Conservation (phyloP, 2,329 filamentous ascomycete species). For the Xylariaceae sp. region DNA sequence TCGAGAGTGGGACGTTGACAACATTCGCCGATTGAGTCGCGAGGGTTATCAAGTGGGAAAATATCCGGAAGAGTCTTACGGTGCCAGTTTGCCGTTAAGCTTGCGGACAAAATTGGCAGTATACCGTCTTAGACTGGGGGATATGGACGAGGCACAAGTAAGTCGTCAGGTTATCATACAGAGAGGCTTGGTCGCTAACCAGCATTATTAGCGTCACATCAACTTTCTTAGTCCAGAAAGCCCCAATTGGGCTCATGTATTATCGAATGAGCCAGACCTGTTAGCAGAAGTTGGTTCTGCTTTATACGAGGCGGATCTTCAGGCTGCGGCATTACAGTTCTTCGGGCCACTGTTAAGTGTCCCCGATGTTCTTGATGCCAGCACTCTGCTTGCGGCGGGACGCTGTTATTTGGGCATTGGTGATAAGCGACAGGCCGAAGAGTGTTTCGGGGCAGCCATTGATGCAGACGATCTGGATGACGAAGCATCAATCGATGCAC, state of each 20-base stretch:
- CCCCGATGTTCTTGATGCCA: conserved; percentile 48
- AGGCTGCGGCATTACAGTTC: conserved; percentile 48
- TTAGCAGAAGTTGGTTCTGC: conserved; percentile 62
- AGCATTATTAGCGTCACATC: conserved; percentile 57
- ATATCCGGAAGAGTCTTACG: conserved; percentile 60
- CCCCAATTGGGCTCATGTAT: conserved; percentile 42
- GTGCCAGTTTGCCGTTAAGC: conserved; percentile 70
- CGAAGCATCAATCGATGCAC: conserved; percentile 59
- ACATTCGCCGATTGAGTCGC: conserved; percentile 61
- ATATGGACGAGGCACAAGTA: conserved; percentile 70
- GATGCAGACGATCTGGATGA: conserved; percentile 63
- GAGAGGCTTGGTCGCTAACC: conserved; percentile 22
- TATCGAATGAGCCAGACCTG: conserved; percentile 71
- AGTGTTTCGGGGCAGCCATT: conserved; percentile 70
- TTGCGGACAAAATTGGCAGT: conserved; percentile 79
- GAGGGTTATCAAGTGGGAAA: conserved; percentile 54
- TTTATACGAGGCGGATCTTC: conserved; percentile 39
- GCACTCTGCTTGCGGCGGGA: conserved; percentile 53
- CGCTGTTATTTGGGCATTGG: conserved; percentile 65
- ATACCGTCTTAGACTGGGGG: conserved; percentile 69
- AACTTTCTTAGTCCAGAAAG: conserved; percentile 65
- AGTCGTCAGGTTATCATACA: conserved; percentile 31
- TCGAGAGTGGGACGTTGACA: conserved; percentile 79
- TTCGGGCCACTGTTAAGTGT: conserved; percentile 52
- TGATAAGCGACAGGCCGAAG: conserved; percentile 65